Conservation (phyloP, 2,329 filamentous ascomycete genomes). For the Aplosporella prunicola region DNA sequence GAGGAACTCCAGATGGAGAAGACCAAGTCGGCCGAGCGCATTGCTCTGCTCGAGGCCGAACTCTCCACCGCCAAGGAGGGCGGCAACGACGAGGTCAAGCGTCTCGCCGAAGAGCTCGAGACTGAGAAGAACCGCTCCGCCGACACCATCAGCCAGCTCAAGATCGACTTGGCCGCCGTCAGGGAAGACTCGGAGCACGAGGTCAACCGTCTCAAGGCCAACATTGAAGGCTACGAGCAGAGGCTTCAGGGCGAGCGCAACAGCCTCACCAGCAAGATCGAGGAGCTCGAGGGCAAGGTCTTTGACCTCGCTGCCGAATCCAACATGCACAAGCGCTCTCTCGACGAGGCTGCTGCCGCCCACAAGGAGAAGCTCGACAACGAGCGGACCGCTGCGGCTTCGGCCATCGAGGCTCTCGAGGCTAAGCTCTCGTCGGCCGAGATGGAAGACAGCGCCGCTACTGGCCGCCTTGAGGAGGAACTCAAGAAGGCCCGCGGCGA, state of each 20-base stretch:
- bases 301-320: constrained; percentile 8
- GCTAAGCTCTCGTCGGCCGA: constrained; percentile 3
- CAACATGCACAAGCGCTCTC: constrained; percentile 4
- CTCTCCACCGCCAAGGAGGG: constrained; percentile 1
- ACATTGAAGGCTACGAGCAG: constrained; percentile 9
- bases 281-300: constrained; percentile 9
- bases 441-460: constrained; percentile 6
- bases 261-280: no score
- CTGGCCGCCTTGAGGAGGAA: constrained; percentile 6
- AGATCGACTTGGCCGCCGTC: no score
- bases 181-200: constrained; percentile 4
- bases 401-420: constrained; percentile 9
- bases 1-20: constrained; percentile 4
- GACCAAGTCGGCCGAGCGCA: constrained; percentile 5
- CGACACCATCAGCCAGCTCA: constrained; percentile 6
- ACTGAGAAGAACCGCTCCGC: constrained; percentile 3
- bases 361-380: constrained; percentile 6
- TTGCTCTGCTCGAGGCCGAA: constrained; percentile 2
- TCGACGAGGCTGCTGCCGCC: no score
- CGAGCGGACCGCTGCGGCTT: constrained; percentile 2
- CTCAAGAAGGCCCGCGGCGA: not conserved
- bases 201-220: constrained; percentile 1
- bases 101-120: constrained; percentile 5
- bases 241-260: constrained; percentile 7
- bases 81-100: not conserved